These are phyloP conservation scores for Pythium pyrilobum DNA, from an alignment of 352 stramenopile species.

Conservation along the genomic window DNA sequence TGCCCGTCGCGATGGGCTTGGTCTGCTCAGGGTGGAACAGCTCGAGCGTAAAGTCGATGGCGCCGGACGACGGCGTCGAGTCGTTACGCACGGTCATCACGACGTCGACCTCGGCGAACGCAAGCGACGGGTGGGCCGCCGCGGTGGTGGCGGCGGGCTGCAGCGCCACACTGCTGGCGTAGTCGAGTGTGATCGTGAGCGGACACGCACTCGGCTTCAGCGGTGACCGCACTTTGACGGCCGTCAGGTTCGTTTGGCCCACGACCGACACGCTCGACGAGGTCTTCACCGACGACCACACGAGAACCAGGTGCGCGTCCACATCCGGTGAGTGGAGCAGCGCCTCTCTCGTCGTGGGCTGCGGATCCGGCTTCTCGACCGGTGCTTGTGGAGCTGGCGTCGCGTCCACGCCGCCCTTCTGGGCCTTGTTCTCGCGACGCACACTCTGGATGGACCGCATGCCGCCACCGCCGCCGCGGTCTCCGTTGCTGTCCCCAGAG, in stretches of 20 bases:
- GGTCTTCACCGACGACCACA: conserved; percentile 46
- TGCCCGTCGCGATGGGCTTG: conserved; percentile 21
- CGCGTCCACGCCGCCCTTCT: conserved; percentile 26
- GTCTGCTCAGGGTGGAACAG: conserved; percentile 69
- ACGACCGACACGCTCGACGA: conserved; percentile 25
- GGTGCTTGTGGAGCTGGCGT: background rate
- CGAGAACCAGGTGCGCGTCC: conserved; percentile 59
- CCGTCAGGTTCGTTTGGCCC: conserved; percentile 61
- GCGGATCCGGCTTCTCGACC: conserved; percentile 21
- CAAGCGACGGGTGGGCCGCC: conserved; percentile 3
- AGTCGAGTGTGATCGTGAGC: conserved; percentile 66
- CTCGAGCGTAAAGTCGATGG: conserved; percentile 76
- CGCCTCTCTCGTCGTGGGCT: conserved; percentile 56
- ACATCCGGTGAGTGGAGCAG: conserved; percentile 43
- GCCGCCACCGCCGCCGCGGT: conserved; percentile 33
- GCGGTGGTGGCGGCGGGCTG: background rate
- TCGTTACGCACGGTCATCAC: conserved; percentile 74
- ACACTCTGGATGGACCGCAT: conserved; percentile 86
- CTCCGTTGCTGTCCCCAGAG: conserved; percentile 8
- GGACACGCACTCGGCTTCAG: conserved; percentile 45
- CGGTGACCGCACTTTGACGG: conserved; percentile 50
- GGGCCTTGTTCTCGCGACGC: conserved; percentile 75
- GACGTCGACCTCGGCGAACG: conserved; percentile 65
- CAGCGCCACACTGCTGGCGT: conserved; percentile 35
- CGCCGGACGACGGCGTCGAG: conserved; percentile 32